Evolutionary conservation across 139 green algal species (phyloP).

Genomic region (Chlamydomonas sp.): DNA sequence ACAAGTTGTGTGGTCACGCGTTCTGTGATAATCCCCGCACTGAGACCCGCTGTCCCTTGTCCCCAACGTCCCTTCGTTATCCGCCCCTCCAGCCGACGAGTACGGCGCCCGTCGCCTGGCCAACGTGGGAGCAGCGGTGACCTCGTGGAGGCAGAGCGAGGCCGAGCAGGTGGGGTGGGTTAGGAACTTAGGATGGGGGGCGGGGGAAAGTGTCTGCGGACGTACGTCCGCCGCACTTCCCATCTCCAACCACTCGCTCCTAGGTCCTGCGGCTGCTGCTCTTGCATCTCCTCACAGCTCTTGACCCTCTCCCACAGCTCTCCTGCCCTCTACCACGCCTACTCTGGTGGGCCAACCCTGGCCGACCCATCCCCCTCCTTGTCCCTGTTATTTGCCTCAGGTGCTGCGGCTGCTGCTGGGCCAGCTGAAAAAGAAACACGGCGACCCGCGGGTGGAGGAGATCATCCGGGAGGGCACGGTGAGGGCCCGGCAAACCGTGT

Average conservation of each 20-base stretch:
- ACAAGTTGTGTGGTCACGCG: too few relatives aligned
- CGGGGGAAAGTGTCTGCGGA: background rate
- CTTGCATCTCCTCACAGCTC: too few relatives aligned
- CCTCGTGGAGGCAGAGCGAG: constrained; percentile 71
- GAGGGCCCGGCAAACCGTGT: background rate
- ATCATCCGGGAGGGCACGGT: constrained; percentile 19
- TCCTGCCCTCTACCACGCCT: background rate
- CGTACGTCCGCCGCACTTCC: too few relatives aligned
- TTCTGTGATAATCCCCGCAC: background rate
- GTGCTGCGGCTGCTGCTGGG: constrained; percentile 25
- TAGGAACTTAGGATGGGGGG: constrained; percentile 38
- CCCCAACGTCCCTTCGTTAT: too few relatives aligned
- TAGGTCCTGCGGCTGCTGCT: too few relatives aligned
- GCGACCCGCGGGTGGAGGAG: background rate
- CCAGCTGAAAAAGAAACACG: background rate
- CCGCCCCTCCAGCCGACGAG: background rate
- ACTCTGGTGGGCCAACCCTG: background rate
- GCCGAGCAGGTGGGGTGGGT: constrained; percentile 70
- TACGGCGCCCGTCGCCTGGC: constrained; percentile 5
- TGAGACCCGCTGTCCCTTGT: background rate
- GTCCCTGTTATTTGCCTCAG: background rate
- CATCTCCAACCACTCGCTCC: too few relatives aligned
- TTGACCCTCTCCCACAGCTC: too few relatives aligned
- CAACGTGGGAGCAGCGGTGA: constrained; percentile 54
- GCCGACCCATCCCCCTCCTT: too few relatives aligned